These are phyloP conservation scores for Nothophytophthora sp. DNA, from an alignment of 352 stramenopile genomes.

Conservation along the genomic window DNA sequence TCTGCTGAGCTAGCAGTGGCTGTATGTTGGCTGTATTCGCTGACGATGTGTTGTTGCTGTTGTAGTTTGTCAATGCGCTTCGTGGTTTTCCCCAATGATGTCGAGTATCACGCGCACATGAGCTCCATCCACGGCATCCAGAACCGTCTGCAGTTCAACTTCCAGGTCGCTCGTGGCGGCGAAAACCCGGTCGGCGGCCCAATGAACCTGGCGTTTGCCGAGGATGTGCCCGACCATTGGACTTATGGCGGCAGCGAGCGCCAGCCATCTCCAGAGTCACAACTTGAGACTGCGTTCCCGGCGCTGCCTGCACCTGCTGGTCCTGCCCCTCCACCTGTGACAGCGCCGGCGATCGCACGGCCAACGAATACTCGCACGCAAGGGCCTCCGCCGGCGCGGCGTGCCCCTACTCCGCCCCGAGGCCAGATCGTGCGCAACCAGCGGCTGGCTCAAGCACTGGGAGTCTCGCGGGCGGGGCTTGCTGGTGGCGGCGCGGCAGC, in stretches of 20 bases:
- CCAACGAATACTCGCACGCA: conserved; percentile 15
- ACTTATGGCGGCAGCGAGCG: conserved; percentile 45
- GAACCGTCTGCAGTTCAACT: conserved; percentile 76
- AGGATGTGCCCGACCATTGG: conserved; percentile 61
- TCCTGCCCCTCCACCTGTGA: conserved; percentile 36
- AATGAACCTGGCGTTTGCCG: conserved; percentile 15
- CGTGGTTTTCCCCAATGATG: conserved; percentile 84
- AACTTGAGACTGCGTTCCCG: conserved; percentile 65
- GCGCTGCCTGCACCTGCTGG: conserved; percentile 48
- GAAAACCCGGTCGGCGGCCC: conserved; percentile 55
- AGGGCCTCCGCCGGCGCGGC: conserved; percentile 16
- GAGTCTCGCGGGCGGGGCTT: conserved; percentile 42
- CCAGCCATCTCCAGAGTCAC: conserved; percentile 17
- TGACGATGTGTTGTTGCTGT: conserved; percentile 7
- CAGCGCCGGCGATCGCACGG: conserved; percentile 47
- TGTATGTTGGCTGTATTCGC: background rate
- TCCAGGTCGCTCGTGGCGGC: conserved; percentile 62
- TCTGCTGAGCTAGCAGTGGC: background rate
- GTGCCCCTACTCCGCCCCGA: conserved; percentile 30
- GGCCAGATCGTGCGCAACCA: conserved; percentile 72
- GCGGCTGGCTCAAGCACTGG: conserved; percentile 61
- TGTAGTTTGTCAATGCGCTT: conserved; percentile 82
- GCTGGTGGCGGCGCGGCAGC: conserved; percentile 36
- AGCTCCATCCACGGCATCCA: conserved; percentile 69
- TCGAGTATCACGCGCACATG: conserved; percentile 90